phyloP scores from a whole-genome alignment of 2,329 filamentous ascomycete genomes.

The Bretziella fagacearum region DNA sequence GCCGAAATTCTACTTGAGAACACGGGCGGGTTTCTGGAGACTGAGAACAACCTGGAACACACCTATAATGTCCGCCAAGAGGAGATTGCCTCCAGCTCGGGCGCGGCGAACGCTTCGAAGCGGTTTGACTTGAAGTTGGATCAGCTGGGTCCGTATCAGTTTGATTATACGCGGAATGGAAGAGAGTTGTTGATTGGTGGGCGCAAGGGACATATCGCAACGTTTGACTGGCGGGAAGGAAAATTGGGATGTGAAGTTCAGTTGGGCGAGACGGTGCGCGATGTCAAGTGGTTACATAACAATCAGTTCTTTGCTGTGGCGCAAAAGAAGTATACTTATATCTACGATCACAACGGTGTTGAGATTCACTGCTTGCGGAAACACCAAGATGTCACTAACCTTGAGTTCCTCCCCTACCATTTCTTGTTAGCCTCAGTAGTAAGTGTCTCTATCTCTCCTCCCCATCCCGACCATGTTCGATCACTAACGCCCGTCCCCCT shows the following conservation, averaged over 20 bases:
- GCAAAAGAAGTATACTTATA: conserved; percentile 93
- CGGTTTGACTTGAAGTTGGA: conserved; percentile 78
- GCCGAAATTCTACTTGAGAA: conserved; percentile 90
- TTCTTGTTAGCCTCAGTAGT: conserved; percentile 79
- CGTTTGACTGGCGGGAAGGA: conserved; percentile 89
- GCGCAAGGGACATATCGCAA: conserved; percentile 84
- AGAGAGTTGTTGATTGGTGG: conserved; percentile 71
- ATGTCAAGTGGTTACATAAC: conserved; percentile 85
- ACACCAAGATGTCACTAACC: conserved; percentile 77
- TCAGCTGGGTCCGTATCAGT: conserved; percentile 68
- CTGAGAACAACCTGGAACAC: conserved; percentile 72
- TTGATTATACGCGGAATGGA: conserved; percentile 82
- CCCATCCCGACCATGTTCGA: not conserved
- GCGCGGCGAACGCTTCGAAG: conserved; percentile 76
- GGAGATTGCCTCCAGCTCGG: conserved; percentile 60
- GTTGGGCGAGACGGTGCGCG: conserved; percentile 74
- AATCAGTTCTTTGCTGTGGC: conserved; percentile 89
- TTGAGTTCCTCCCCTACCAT: conserved; percentile 94
- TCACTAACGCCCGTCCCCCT: not conserved
- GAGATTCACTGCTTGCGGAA: conserved; percentile 85
- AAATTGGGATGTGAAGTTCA: conserved; percentile 86
- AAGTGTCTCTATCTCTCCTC: conserved; percentile 23
- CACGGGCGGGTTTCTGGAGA: conserved; percentile 66
- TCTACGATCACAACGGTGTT: conserved; percentile 81
- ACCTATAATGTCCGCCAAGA: conserved; percentile 88